phyloP scores from a whole-genome alignment of 495 filamentous ascomycete species.

The Neurospora sublineolata region DNA sequence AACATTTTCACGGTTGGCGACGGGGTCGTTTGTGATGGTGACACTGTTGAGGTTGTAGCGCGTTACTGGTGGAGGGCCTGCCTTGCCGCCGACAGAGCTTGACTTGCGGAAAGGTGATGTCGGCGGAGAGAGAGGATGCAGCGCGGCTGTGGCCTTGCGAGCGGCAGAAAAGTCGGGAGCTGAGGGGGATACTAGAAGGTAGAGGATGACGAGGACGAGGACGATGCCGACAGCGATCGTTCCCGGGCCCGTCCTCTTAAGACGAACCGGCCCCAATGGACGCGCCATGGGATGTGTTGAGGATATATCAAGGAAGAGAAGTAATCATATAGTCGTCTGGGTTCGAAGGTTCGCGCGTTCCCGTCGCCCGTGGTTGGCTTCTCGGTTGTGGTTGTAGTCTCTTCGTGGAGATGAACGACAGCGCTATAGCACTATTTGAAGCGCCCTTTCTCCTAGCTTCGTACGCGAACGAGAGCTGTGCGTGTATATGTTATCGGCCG shows the following conservation, averaged over 20 bases:
- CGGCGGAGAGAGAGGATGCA: slow-evolving; percentile 69
- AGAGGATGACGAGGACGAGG: slow-evolving; percentile 42
- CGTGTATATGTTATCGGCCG: not conserved
- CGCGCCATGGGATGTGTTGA: slow-evolving; percentile 32
- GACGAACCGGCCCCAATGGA: slow-evolving; percentile 44
- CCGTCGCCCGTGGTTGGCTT: not conserved
- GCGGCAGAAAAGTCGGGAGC: slow-evolving; percentile 28
- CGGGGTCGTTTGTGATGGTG: slow-evolving; percentile 63
- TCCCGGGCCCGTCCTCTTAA: slow-evolving; percentile 42
- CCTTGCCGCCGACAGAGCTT: slow-evolving; percentile 43
- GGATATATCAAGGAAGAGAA: slow-evolving; percentile 8
- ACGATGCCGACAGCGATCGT: slow-evolving; percentile 38
- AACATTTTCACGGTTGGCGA: slow-evolving; percentile 69
- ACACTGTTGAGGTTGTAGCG: slow-evolving; percentile 92
- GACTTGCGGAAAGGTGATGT: slow-evolving; percentile 71
- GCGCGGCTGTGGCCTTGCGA: slow-evolving; percentile 45
- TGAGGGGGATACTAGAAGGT: slow-evolving; percentile 39
- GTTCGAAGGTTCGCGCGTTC: not conserved
- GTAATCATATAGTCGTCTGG: not conserved
- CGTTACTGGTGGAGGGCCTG: slow-evolving; percentile 70
- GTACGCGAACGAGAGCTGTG: not conserved
- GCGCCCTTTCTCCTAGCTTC: not conserved
- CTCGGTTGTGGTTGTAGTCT: not conserved
- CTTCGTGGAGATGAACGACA: not conserved
- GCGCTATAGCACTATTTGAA: not conserved